Evolutionary conservation across 805 yeast species (phyloP).

Genomic region (Candida ulmi): DNA sequence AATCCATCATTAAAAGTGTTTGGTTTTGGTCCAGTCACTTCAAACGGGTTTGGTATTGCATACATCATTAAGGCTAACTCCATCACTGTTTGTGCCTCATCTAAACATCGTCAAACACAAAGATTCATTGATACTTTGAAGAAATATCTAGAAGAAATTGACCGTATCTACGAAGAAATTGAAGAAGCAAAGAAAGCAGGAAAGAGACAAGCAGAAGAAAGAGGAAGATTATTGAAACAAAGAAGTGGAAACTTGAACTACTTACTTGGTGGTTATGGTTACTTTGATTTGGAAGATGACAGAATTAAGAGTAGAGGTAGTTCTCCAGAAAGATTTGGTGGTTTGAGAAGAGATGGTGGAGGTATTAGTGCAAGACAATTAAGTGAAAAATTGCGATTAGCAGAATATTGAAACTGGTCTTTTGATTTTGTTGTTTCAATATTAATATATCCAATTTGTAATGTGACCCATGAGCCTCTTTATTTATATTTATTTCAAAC

Average conservation of each 20-base stretch:
- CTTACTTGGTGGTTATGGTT: slow-evolving; percentile 80
- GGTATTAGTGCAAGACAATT: slow-evolving; percentile 21
- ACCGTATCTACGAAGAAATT: slow-evolving; percentile 34
- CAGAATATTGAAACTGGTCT: slow-evolving; percentile 21
- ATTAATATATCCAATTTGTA: no score
- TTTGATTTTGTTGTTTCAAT: no score
- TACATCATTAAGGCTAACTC: slow-evolving; percentile 80
- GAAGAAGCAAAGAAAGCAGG: slow-evolving; percentile 10
- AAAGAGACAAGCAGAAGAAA: slow-evolving; percentile 6
- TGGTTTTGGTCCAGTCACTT: slow-evolving; percentile 88
- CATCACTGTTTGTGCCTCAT: slow-evolving; percentile 74
- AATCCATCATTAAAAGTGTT: slow-evolving; percentile 81
- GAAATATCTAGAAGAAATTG: slow-evolving; percentile 56
- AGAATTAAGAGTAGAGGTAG: slow-evolving; percentile 44
- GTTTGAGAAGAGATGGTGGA: slow-evolving; percentile 11
- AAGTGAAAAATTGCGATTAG: slow-evolving; percentile 24
- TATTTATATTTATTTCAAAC: no score
- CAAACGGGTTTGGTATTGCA: slow-evolving; percentile 92
- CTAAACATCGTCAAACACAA: slow-evolving; percentile 83
- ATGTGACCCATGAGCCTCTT: no score
- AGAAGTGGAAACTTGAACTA: slow-evolving; percentile 32
- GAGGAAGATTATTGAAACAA: slow-evolving; percentile 2
- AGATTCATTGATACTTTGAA: slow-evolving; percentile 68
- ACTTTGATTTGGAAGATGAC: slow-evolving; percentile 67
- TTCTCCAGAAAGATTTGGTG: slow-evolving; percentile 20